phyloP scores from a whole-genome alignment of 257 asterid genomes.

The Apocynum venetum region DNA sequence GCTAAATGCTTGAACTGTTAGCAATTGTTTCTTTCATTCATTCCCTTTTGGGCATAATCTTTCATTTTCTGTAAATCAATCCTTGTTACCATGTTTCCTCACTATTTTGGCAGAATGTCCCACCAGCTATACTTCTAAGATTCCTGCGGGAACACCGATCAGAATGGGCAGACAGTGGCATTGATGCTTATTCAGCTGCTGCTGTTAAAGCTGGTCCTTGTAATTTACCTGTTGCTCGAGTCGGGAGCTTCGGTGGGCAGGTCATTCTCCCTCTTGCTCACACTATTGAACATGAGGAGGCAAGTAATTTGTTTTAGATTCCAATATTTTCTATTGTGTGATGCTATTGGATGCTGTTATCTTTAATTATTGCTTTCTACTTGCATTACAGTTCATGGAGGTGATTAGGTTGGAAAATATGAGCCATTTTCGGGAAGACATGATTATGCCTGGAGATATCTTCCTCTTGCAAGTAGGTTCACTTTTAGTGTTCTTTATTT shows the following conservation, averaged over 20 bases:
- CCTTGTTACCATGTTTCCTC: background rate
- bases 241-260: conserved; percentile 84
- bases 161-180: conserved; percentile 95
- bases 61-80: background rate
- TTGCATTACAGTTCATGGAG: conserved; percentile 75
- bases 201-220: conserved; percentile 85
- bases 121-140: conserved; percentile 83
- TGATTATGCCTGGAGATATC: conserved; percentile 76
- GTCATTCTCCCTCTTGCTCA: conserved; percentile 95
- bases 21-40: background rate
- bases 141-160: conserved; percentile 93
- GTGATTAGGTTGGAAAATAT: conserved; percentile 90
- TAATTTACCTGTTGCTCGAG: conserved; percentile 62
- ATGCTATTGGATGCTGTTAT: no score
- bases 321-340: background rate
- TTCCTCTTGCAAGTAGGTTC: conserved; percentile 86
- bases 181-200: conserved; percentile 87
- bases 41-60: background rate
- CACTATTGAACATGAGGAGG: conserved; percentile 98
- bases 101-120: conserved; percentile 56
- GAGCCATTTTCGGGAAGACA: conserved; percentile 64
- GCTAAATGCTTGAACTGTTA: background rate
- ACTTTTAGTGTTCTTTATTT: background rate
- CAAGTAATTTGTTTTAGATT: conserved; percentile 12
- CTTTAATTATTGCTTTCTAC: conserved; percentile 10